Conservation (phyloP, 768 basidiomycete genomes). For the Suillus sp. region DNA sequence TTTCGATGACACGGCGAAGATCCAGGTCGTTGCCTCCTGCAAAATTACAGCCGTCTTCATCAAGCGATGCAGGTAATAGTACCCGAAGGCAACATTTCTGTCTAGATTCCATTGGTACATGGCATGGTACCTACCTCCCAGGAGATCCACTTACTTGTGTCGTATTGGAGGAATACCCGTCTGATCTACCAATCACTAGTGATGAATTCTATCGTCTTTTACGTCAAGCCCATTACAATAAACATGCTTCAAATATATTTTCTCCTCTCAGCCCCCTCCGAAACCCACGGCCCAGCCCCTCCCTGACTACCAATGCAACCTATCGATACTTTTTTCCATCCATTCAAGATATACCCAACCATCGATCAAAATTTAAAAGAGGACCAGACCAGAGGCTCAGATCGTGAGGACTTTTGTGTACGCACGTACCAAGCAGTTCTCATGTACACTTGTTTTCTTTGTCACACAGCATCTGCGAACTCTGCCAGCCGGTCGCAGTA, state of each 20-base stretch:
- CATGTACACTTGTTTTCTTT: conserved; percentile 2
- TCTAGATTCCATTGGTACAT: background rate
- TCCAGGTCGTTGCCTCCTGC: background rate
- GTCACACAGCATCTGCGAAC: conserved; percentile 27
- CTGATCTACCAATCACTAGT: conserved; percentile 16
- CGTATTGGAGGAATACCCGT: no score
- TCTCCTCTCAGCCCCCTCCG: conserved; percentile 37
- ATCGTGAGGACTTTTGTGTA: conserved; percentile 25
- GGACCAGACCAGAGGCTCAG: conserved; percentile 23
- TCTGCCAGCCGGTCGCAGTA: conserved; percentile 22
- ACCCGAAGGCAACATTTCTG: background rate
- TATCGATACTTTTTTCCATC: conserved; percentile 29
- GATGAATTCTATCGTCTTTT: conserved; percentile 29
- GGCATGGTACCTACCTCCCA: background rate
- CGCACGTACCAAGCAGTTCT: conserved; percentile 4
- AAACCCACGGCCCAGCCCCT: conserved; percentile 12
- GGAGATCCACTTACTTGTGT: background rate
- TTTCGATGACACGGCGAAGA: conserved; percentile 22
- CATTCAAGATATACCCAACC: conserved; percentile 12
- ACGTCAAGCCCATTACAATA: conserved; percentile 27
- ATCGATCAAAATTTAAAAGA: conserved; percentile 18
- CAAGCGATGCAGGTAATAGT: background rate
- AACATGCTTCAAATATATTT: conserved; percentile 28
- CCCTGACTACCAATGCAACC: conserved; percentile 21
- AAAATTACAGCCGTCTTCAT: background rate